phyloP scores from a whole-genome alignment of 768 basidiomycete genomes.

The Punctularia strigosozonata region DNA sequence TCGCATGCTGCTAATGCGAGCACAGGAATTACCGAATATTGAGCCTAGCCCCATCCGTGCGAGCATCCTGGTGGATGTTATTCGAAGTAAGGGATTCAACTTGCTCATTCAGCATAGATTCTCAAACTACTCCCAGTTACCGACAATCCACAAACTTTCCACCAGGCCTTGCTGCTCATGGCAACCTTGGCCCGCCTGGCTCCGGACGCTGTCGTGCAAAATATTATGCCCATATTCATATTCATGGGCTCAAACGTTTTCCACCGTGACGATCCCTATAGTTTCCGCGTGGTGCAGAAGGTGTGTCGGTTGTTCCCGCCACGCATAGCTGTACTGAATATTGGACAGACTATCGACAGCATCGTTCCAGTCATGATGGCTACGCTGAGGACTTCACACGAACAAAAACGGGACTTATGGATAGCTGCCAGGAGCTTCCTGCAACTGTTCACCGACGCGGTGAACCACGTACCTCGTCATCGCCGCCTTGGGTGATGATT shows the following conservation, averaged over 20 bases:
- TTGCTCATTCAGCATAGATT: conserved; percentile 2
- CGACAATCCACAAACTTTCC: conserved; percentile 88
- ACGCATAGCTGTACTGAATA: background rate
- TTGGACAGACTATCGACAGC: conserved; percentile 70
- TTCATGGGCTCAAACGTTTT: conserved; percentile 99
- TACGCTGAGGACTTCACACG: conserved; percentile 52
- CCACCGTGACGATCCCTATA: conserved; percentile 92
- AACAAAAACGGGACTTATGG: conserved; percentile 46
- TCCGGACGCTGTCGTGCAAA: conserved; percentile 85
- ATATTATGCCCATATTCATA: conserved; percentile 97
- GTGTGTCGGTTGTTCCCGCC: conserved; percentile 24
- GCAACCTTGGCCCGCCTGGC: conserved; percentile 73
- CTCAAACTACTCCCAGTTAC: conserved; percentile 38
- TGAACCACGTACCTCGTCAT: conserved; percentile 85
- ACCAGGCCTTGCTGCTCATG: conserved; percentile 83
- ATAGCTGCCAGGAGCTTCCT: conserved; percentile 71
- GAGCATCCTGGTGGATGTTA: conserved; percentile 80
- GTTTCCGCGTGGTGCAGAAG: conserved; percentile 90
- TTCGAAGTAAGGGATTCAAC: conserved; percentile 43
- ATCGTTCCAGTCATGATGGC: conserved; percentile 90
- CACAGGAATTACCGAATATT: conserved; percentile 40
- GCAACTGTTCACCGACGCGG: conserved; percentile 87
- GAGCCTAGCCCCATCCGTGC: conserved; percentile 54
- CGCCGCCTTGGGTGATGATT: conserved; percentile 69
- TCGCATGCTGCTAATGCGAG: background rate